These are phyloP conservation scores for Rosa rugosa DNA, from an alignment of 306 rosid genomes.

Conservation along the genomic window DNA sequence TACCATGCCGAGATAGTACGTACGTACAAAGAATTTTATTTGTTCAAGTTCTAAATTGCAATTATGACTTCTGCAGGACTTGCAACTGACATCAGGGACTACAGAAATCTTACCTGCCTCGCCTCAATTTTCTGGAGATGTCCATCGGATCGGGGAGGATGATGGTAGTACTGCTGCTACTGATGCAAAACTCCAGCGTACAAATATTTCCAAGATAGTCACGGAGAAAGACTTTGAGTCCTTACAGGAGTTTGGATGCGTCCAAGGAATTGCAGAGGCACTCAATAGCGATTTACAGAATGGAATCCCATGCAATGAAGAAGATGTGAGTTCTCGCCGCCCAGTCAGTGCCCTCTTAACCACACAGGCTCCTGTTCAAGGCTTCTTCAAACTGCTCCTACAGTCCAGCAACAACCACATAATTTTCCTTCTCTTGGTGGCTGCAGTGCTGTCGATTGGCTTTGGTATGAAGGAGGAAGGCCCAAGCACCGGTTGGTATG, in stretches of 20 bases:
- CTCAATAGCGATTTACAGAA: constrained; percentile 6
- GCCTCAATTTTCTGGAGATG: not conserved
- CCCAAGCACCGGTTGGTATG: constrained; percentile 17
- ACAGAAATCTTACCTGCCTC: not conserved
- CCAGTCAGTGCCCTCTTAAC: not conserved
- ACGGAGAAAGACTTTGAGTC: constrained; percentile 2
- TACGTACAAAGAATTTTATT: not conserved
- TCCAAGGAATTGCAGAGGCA: constrained; percentile 21
- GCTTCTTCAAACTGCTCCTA: constrained; percentile 5
- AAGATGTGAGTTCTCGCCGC: not conserved
- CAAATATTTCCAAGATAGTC: not conserved
- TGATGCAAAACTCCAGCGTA: constrained; percentile 14
- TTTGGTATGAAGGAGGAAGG: constrained; percentile 27
- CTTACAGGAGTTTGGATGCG: constrained; percentile 17
- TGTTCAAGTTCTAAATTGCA: not conserved
- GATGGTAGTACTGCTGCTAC: not conserved
- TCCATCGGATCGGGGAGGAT: not conserved
- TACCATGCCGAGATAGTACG: not conserved
- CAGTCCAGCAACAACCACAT: constrained; percentile 5
- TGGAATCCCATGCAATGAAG: constrained; percentile 10
- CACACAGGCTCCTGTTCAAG: not conserved
- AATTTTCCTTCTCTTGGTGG: constrained; percentile 15
- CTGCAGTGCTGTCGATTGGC: constrained; percentile 16
- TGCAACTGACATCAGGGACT: not conserved
- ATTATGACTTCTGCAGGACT: not conserved